phyloP scores from a whole-genome alignment of 768 basidiomycete species.

The Boletus reticulatus region DNA sequence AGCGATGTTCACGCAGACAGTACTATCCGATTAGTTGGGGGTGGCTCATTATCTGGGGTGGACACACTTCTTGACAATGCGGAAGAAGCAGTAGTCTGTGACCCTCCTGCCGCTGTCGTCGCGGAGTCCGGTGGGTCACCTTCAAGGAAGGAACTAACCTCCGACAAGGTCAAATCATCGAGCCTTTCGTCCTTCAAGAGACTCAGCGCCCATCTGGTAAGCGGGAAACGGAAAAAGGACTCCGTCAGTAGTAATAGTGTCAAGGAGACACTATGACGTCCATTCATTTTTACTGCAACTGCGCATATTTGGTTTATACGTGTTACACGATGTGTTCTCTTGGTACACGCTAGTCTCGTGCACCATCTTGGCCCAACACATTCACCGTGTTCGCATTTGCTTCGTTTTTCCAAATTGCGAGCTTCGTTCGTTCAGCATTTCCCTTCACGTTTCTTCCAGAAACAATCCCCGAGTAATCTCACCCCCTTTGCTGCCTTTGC shows the following conservation, averaged over 20 bases:
- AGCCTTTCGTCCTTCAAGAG: constrained; percentile 60
- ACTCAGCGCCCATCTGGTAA: constrained; percentile 41
- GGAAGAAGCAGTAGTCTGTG: constrained; percentile 34
- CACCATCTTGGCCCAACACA: constrained; percentile 2
- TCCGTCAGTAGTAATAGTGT: constrained; percentile 46
- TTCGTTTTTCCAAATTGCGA: constrained; percentile 8
- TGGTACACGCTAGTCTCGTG: constrained; percentile 17
- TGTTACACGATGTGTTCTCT: constrained; percentile 21
- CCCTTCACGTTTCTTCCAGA: constrained; percentile 15
- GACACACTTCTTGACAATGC: constrained; percentile 33
- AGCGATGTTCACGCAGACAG: constrained; percentile 33
- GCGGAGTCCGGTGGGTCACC: constrained; percentile 28
- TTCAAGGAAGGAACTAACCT: constrained; percentile 36
- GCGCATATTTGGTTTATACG: constrained; percentile 19
- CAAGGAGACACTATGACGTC: constrained; percentile 37
- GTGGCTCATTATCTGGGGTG: constrained; percentile 39
- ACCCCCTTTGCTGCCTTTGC: constrained; percentile 13
- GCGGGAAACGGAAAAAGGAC: constrained; percentile 51
- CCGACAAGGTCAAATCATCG: constrained; percentile 50
- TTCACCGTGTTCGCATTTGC: constrained; percentile 7
- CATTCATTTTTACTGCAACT: constrained; percentile 9
- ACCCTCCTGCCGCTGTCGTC: constrained; percentile 37
- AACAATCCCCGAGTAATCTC: constrained; percentile 18
- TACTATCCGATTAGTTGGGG: constrained; percentile 61
- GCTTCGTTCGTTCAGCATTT: constrained; percentile 8